Evolutionary conservation across 306 rosid genomes (phyloP), one percentile per base, ranked within the genome.

Genomic region (Trifolium dubium): DNA sequence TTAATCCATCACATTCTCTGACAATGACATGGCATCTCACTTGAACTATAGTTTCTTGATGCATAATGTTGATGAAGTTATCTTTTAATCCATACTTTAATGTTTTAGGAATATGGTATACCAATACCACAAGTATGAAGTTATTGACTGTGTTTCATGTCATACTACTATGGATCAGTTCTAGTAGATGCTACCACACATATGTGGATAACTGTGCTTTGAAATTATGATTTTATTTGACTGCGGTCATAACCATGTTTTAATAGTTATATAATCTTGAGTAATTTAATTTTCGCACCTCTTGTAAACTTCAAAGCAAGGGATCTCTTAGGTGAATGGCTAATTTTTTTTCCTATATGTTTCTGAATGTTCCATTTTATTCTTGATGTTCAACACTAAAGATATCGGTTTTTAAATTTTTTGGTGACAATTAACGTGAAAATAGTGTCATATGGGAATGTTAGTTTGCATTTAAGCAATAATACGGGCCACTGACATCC

Each of bases 11-110:
- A 39, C 49, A 35, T 74, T 47, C 23, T 72, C 14, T 30, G 77
- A 35, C 23, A 39, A 40, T 67, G 67, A 35, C 44, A 35, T 5
- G 46, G 51, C 53, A 64, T 70, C 54, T 62, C 49, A 23, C 23
- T 23, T 0, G 31, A 12, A 63, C 49, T 65, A 54, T 14, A 44
- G 37, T 69, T 17, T 69, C 60, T 12, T 35, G 30, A 60, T 64
- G 49, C 41, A 19, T 44, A 64, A 54, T 37, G 41, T 80, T 70
- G 56, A 71, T 35, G 43, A 75, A 49, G 72, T 79, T 70, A 19
- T 6, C 66, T 62, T 67, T 31, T 32, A 28, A 69, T 60, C 32
- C 71, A 53, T 35, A 34, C 35, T 34, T 44, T 23, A 37, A 19
- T 19, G 65, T 54, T 55, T 4, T 64, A 43, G 23, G 67, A 63